Evolutionary conservation across 2,329 filamentous ascomycete genomes (phyloP).

Genomic region (Fusarium sacchari): DNA sequence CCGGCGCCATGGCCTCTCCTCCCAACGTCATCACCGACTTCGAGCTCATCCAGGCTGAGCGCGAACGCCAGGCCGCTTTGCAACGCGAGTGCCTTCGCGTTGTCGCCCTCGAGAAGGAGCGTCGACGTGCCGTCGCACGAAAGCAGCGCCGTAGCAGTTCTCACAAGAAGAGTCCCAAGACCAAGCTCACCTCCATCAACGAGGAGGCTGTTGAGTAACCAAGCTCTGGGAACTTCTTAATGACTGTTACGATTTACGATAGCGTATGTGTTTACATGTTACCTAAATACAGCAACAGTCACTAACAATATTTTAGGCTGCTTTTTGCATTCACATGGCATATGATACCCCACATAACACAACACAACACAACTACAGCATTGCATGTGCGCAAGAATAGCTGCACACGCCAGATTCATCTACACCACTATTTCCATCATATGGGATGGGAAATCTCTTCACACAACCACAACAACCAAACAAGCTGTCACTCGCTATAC

Average conservation of each 20-base stretch:
- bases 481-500: constrained; percentile 16
- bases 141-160: constrained; percentile 51
- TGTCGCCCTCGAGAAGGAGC: constrained; percentile 65
- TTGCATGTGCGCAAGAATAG: constrained; percentile 33
- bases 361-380: constrained; percentile 12
- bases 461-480: constrained; percentile 8
- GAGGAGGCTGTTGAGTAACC: constrained; percentile 56
- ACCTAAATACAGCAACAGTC: not conserved
- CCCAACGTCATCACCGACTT: constrained; percentile 55
- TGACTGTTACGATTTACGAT: constrained; percentile 44
- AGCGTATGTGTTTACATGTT: constrained; percentile 35
- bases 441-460: constrained; percentile 13
- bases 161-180: constrained; percentile 62
- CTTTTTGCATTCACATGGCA: constrained; percentile 40
- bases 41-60: constrained; percentile 61
- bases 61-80: constrained; percentile 58
- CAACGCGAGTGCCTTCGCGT: constrained; percentile 64
- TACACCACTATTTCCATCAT: constrained; percentile 35
- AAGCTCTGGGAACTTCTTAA: constrained; percentile 39
- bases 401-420: constrained; percentile 36
- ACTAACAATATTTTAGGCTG: constrained; percentile 39
- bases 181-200: constrained; percentile 58
- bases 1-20: constrained; percentile 47
- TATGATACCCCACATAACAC: constrained; percentile 30
- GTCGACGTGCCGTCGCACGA: constrained; percentile 54